Evolutionary conservation across 1,139 yeast species (phyloP), one percentile per base, ranked within the genome.

Genomic region (Blastobotrys ciferrii): DNA sequence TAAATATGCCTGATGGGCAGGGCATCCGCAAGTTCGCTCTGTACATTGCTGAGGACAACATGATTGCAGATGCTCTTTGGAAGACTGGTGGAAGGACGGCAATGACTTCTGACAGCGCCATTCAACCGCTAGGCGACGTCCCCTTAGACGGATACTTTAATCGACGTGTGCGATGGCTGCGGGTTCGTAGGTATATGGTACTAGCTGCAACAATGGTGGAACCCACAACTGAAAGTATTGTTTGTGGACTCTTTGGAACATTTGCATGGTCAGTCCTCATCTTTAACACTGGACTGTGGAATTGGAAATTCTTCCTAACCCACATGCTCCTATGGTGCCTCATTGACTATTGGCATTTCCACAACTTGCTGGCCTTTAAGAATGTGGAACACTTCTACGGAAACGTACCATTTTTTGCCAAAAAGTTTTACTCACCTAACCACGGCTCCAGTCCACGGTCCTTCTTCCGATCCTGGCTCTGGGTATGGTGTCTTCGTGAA

Each of bases 181-280:
- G 96, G 43, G 95, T 88, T n/a, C 72, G 97, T 25, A 84, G 85
- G 61, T 87, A 86, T 64, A 87, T 88, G 95, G 96, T 88, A 2
- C 69, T 83, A 30, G 81, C 81, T 32, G 96, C 96, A 1, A 88
- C 97, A 0, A 66, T 88, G 47, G 71, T 87, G 23, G 97, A 88
- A 61, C 96, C 97, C 5, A 78, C 92, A 4, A 88, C 96, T 0
- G 97, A 88, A 64, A 77, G 85, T 44, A 58, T 88, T 2, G 66
- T 87, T 1, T 76, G 83, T 58, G 94, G 94, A 0, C 40, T 62
- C 1, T 35, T 77, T 0, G 95, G 96, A 5, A 72, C 84, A 1
- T 78, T 74, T 60, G 84, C 84, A 1, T 56, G 82, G 1, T 73
- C 82, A 15, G 71, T 74, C 2, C 53, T 83, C n/a, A 66, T 78